Evolutionary conservation across 1,284 basidiomycete genomes (phyloP).

Genomic region (Athelia sp.): DNA sequence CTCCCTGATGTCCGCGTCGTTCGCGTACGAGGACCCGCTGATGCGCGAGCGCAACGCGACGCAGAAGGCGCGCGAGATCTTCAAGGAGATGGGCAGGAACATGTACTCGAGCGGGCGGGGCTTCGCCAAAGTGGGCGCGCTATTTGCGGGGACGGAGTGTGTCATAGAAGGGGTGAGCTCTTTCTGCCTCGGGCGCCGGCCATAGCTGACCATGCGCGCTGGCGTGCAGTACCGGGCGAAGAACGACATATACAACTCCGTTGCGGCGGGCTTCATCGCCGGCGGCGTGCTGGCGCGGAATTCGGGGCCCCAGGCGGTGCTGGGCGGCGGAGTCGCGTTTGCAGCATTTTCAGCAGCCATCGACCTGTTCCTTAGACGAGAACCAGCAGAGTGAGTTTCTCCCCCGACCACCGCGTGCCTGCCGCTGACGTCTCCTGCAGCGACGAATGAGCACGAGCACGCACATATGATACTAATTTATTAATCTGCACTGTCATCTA

Average conservation of each 20-base stretch:
- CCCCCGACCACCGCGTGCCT: neutral
- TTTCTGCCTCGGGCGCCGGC: constrained; percentile 3
- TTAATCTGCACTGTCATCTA: neutral
- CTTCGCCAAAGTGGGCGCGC: constrained; percentile 91
- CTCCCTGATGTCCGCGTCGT: constrained; percentile 92
- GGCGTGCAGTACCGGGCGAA: constrained; percentile 82
- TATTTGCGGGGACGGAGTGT: constrained; percentile 94
- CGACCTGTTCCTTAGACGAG: constrained; percentile 80
- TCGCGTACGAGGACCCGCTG: constrained; percentile 93
- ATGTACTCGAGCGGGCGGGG: constrained; percentile 92
- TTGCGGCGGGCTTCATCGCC: constrained; percentile 67
- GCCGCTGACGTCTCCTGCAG: neutral
- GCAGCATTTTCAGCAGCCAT: constrained; percentile 89
- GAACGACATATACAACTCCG: constrained; percentile 87
- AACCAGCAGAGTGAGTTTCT: constrained; percentile 71
- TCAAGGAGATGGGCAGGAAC: constrained; percentile 91
- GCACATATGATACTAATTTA: constrained; percentile 1
- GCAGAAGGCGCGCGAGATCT: constrained; percentile 82
- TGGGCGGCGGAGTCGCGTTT: constrained; percentile 84
- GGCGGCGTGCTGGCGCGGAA: constrained; percentile 83
- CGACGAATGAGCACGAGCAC: constrained; percentile 1
- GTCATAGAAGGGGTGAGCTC: constrained; percentile 86
- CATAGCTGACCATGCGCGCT: constrained; percentile 5
- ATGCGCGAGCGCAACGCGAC: constrained; percentile 61
- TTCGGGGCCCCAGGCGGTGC: constrained; percentile 76